phyloP scores from a whole-genome alignment of 2,329 filamentous ascomycete species.

The Stachybotrys echinatus region DNA sequence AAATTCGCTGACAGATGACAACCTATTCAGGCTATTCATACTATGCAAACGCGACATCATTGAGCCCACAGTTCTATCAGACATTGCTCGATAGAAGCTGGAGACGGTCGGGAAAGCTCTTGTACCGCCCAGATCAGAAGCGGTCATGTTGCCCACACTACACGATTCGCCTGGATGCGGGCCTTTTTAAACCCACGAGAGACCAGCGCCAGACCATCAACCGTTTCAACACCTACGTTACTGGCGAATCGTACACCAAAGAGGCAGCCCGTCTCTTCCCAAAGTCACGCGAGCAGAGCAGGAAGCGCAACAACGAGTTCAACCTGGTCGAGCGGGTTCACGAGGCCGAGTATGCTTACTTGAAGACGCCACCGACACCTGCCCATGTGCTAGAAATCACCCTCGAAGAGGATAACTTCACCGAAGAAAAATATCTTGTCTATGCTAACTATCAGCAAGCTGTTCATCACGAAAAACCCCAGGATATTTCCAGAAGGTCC shows the following conservation, averaged over 20 bases:
- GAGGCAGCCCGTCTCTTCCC: conserved; percentile 61
- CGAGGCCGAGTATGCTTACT: conserved; percentile 53
- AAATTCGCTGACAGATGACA: too few species aligned
- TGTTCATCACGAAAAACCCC: conserved; percentile 63
- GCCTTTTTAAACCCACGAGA: conserved; percentile 58
- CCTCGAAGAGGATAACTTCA: conserved; percentile 65
- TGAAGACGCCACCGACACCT: conserved; percentile 57
- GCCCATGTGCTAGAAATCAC: conserved; percentile 64
- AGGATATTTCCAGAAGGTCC: conserved; percentile 52
- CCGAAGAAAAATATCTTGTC: conserved; percentile 68
- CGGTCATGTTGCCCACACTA: conserved; percentile 90
- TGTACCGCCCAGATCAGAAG: conserved; percentile 75
- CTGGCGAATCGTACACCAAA: conserved; percentile 63
- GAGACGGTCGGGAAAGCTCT: conserved; percentile 65
- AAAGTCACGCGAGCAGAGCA: conserved; percentile 59
- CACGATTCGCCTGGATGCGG: conserved; percentile 67
- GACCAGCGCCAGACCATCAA: conserved; percentile 74
- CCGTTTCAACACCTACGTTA: conserved; percentile 66
- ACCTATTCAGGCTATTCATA: conserved; percentile 62
- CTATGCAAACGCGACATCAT: conserved; percentile 56
- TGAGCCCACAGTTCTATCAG: conserved; percentile 67
- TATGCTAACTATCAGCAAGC: conserved; percentile 71
- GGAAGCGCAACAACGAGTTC: conserved; percentile 62
- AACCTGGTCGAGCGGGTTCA: conserved; percentile 62
- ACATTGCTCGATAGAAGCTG: conserved; percentile 68